Evolutionary conservation across 208 protist species (phyloP).

Genomic region (Novymonas esmeraldas): DNA sequence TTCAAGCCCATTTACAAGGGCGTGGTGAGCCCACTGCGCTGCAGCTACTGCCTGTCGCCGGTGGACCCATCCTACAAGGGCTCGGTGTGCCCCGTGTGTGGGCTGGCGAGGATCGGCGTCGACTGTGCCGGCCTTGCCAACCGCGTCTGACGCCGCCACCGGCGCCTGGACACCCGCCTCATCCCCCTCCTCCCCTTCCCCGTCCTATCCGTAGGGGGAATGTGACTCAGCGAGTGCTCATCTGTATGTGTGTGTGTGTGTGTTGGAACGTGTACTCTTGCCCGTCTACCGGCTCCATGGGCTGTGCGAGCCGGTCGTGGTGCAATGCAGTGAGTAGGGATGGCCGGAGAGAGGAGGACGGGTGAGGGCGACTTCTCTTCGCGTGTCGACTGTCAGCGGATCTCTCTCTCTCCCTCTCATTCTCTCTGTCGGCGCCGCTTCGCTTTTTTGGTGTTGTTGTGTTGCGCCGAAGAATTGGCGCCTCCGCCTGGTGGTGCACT

Average conservation of each 20-base stretch:
- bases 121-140: conserved; percentile 70
- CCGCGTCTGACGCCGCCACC: conserved; percentile 27
- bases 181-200: no score
- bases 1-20: conserved; percentile 86
- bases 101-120: conserved; percentile 64
- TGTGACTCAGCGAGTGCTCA: no score
- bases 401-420: no score
- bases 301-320: conserved; percentile 2
- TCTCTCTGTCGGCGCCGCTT: no score
- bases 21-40: conserved; percentile 69
- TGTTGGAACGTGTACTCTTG: background rate
- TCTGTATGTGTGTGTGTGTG: background rate
- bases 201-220: no score
- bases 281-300: background rate
- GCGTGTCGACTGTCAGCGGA: no score
- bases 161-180: no score
- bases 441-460: no score
- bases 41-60: conserved; percentile 92
- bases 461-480: no score
- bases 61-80: conserved; percentile 77
- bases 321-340: background rate
- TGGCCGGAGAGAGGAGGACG: no score
- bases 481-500: no score
- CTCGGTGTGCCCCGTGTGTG: conserved; percentile 78
- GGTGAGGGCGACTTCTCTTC: no score